Evolutionary conservation across 345 rosid genomes (phyloP).

Genomic region (Dipteronia sinensis): DNA sequence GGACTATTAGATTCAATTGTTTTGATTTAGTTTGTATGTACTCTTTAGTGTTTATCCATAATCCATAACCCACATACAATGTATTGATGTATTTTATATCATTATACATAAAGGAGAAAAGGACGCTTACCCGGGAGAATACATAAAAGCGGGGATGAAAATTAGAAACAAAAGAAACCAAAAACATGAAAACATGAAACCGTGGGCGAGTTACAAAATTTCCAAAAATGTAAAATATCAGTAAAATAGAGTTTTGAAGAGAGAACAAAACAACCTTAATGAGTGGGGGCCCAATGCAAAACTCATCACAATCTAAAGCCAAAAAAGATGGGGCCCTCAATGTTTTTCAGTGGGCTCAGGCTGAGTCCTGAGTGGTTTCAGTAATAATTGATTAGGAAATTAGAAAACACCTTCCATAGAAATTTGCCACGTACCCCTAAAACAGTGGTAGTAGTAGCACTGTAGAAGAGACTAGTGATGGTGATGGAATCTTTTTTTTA

Average conservation of each 20-base stretch:
- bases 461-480: neutral
- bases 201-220: neutral
- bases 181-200: neutral
- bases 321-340: neutral
- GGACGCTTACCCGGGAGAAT: no score
- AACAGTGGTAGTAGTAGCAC: slow-evolving; percentile 16
- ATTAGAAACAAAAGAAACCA: no score
- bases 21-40: no score
- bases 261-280: neutral
- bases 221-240: neutral
- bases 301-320: neutral
- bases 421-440: neutral
- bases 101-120: no score
- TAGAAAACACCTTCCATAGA: neutral
- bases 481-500: slow-evolving; percentile 26
- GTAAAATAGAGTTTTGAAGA: neutral
- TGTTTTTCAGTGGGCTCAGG: slow-evolving; percentile 11
- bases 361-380: neutral
- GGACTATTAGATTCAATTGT: no score
- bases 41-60: no score
- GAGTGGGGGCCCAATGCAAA: neutral
- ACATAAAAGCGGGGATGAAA: no score
- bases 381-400: neutral
- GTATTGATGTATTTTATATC: no score
- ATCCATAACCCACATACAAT: no score